Percentiles rank a stretch among this genome's conserved stretches.
phyloP scores from a whole-genome alignment of 2,329 filamentous ascomycete species.

The Nemania serpens region DNA sequence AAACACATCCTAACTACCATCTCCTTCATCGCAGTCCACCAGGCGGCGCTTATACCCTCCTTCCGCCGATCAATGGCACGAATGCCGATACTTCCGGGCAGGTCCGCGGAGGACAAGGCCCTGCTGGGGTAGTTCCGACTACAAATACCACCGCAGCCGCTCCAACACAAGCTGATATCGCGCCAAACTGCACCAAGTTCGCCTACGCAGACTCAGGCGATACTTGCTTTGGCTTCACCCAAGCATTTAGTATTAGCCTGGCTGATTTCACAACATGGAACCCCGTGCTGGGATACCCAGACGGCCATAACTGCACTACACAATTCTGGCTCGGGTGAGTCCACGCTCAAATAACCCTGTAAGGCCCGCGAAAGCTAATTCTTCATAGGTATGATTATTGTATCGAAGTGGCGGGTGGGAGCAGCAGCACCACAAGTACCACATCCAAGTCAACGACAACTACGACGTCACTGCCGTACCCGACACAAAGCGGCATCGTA shows the following conservation, averaged over 20 bases:
- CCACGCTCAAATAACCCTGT: no score
- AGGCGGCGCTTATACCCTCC: not conserved
- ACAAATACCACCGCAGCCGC: not conserved
- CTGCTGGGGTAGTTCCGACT: not conserved
- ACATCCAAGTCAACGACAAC: not conserved
- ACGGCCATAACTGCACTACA: constrained; percentile 35
- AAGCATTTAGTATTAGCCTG: not conserved
- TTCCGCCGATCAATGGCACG: not conserved
- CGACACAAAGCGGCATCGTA: constrained; percentile 7
- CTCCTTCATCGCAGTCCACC: not conserved
- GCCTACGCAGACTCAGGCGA: not conserved
- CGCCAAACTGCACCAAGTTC: not conserved
- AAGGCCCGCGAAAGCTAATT: no score
- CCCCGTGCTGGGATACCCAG: constrained; percentile 24
- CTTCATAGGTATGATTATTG: constrained; percentile 34
- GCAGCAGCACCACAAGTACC: not conserved
- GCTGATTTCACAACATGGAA: constrained; percentile 10
- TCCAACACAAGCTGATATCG: not conserved
- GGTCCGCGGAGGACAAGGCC: not conserved
- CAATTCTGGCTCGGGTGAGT: constrained; percentile 26
- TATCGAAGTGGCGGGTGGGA: constrained; percentile 10
- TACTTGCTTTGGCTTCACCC: not conserved
- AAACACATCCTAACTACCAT: not conserved
- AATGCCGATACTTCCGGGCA: not conserved
- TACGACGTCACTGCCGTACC: not conserved